Evolutionary conservation across 2,329 filamentous ascomycete genomes (phyloP).

Genomic region (Ciborinia camelliae): DNA sequence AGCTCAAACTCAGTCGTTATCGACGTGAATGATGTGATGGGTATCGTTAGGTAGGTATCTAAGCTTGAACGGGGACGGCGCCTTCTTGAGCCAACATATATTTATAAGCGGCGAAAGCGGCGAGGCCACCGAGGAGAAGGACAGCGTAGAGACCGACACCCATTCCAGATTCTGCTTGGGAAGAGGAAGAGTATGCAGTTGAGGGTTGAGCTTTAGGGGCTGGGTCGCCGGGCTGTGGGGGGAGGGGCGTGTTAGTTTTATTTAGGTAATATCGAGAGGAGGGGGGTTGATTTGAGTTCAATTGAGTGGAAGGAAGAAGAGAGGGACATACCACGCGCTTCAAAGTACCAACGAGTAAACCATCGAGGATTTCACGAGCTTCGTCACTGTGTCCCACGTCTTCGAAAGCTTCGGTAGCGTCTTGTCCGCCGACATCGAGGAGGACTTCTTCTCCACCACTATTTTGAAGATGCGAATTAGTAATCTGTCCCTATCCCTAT

Average conservation of each 20-base stretch:
- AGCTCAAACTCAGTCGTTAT: no score
- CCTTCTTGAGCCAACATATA: conserved; percentile 59
- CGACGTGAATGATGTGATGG: no score
- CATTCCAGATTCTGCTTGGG: conserved; percentile 49
- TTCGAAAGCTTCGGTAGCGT: conserved; percentile 97
- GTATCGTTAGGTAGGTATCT: neutral
- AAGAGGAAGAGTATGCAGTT: conserved; percentile 46
- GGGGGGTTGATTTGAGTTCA: neutral
- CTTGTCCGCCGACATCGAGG: conserved; percentile 91
- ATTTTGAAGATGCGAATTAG: conserved; percentile 28
- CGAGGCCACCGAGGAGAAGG: conserved; percentile 70
- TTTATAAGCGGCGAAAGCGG: conserved; percentile 80
- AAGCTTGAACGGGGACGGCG: conserved; percentile 6
- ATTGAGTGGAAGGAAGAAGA: conserved; percentile 14
- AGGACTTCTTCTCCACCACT: conserved; percentile 98
- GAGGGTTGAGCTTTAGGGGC: conserved; percentile 49
- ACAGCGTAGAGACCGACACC: conserved; percentile 79
- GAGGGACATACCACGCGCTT: conserved; percentile 69
- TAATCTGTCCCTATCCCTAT: neutral
- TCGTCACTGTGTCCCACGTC: conserved; percentile 99
- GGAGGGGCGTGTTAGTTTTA: neutral
- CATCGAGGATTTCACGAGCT: conserved; percentile 87
- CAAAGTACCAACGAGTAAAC: conserved; percentile 69
- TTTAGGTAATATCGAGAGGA: conserved; percentile 1
- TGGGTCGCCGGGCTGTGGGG: conserved; percentile 68